Evolutionary conservation across 129 eudicot species (phyloP).

Genomic region (Flaveria sonorensis): DNA sequence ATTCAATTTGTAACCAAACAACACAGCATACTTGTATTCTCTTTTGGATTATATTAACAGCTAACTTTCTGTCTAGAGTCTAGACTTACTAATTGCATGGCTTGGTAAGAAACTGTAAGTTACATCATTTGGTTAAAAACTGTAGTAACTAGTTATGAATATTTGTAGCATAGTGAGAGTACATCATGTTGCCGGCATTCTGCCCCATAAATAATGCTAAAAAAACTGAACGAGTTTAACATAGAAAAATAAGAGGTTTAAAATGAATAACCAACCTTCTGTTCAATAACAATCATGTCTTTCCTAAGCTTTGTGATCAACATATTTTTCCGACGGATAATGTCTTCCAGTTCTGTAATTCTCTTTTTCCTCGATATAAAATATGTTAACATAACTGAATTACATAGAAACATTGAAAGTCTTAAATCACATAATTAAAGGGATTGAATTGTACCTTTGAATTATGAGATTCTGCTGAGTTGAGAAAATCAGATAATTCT

Average conservation of each 20-base stretch:
- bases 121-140: neutral
- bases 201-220: neutral
- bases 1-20: neutral
- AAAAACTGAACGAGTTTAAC: neutral
- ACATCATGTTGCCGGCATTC: neutral
- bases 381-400: neutral
- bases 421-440: neutral
- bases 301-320: constrained; percentile 71
- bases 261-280: constrained; percentile 58
- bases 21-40: neutral
- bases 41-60: neutral
- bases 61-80: neutral
- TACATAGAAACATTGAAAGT: neutral
- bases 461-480: constrained; percentile 54
- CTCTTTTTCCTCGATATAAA: constrained; percentile 45
- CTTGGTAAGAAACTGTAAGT: neutral
- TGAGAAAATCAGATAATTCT: constrained; percentile 59
- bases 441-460: constrained; percentile 54
- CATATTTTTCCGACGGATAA: constrained; percentile 73
- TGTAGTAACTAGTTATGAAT: neutral
- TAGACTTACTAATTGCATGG: neutral
- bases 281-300: constrained; percentile 76
- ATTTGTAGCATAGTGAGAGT: neutral
- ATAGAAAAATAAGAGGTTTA: neutral
- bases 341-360: constrained; percentile 74